These are phyloP conservation scores for Remersonia thermophila DNA, from an alignment of 2,329 filamentous ascomycete genomes.

Conservation along the genomic window DNA sequence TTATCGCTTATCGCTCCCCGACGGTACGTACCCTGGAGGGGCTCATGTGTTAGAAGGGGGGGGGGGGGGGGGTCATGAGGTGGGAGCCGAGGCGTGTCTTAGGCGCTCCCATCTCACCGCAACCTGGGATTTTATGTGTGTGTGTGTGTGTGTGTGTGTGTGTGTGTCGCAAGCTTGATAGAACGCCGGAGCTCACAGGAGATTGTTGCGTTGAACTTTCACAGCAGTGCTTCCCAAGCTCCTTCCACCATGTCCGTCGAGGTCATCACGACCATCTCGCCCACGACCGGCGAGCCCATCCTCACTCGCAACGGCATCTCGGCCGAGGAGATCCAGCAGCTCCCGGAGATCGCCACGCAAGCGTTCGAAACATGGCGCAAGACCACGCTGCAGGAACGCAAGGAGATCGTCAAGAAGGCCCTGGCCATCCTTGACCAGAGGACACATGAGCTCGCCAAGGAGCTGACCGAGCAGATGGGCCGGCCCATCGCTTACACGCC, in stretches of 20 bases:
- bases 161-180: too few relatives aligned
- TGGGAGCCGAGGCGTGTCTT: too few relatives aligned
- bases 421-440: constrained; percentile 56
- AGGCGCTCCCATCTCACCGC: too few relatives aligned
- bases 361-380: constrained; percentile 69
- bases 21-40: too few relatives aligned
- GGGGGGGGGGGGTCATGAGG: too few relatives aligned
- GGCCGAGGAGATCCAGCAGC: constrained; percentile 51
- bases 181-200: too few relatives aligned
- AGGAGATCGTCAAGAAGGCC: constrained; percentile 70
- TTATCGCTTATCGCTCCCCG: too few relatives aligned
- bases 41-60: too few relatives aligned
- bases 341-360: constrained; percentile 60
- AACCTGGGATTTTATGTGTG: too few relatives aligned
- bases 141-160: too few relatives aligned
- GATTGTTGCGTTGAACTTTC: too few relatives aligned
- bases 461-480: constrained; percentile 91
- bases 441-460: constrained; percentile 68
- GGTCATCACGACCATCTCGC: constrained; percentile 70
- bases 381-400: constrained; percentile 61
- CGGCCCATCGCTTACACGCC: constrained; percentile 77
- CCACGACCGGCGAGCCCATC: constrained; percentile 74
- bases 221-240: too few relatives aligned
- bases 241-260: constrained; percentile 44
- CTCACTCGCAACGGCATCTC: constrained; percentile 67